Conservation (phyloP, 2,329 filamentous ascomycete genomes). For the Ascochyta koolunga region DNA sequence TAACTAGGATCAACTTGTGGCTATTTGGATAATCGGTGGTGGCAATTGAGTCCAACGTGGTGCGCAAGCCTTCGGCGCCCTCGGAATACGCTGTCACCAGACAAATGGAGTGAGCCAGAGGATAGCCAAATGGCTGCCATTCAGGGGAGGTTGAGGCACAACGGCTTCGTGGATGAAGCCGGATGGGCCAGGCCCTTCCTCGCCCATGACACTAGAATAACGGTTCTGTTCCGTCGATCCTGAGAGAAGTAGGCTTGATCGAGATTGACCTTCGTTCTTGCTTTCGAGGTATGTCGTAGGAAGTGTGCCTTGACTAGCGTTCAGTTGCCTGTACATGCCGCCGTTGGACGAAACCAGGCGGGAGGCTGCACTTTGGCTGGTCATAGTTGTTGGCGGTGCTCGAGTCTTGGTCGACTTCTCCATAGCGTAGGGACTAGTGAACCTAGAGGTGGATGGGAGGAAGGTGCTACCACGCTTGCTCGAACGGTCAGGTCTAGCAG, state of each 20-base stretch:
- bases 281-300: slow-evolving; percentile 49
- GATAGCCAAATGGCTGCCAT: slow-evolving; percentile 97
- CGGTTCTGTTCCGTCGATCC: slow-evolving; percentile 51
- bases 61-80: slow-evolving; percentile 88
- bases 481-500: slow-evolving; percentile 67
- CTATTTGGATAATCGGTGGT: slow-evolving; percentile 99
- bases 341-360: slow-evolving; percentile 70
- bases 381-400: slow-evolving; percentile 86
- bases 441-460: slow-evolving; percentile 90
- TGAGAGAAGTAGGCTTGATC: slow-evolving; percentile 53
- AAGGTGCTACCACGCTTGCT: slow-evolving; percentile 85
- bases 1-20: slow-evolving; percentile 94
- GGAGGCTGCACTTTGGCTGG: slow-evolving; percentile 79
- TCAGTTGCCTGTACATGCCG: slow-evolving; percentile 70
- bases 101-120: slow-evolving; percentile 90
- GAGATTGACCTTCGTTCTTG: slow-evolving; percentile 42
- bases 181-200: slow-evolving; percentile 78
- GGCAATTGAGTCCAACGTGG: slow-evolving; percentile 92
- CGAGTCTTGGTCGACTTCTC: slow-evolving; percentile 64
- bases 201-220: slow-evolving; percentile 61
- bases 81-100: slow-evolving; percentile 97
- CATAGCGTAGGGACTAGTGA: slow-evolving; percentile 85
- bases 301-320: slow-evolving; percentile 63
- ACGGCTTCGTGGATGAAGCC: slow-evolving; percentile 98
- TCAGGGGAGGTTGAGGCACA: slow-evolving; percentile 95